Conservation (phyloP, 306 rosid species). For the Astragalus glycyphyllos region DNA sequence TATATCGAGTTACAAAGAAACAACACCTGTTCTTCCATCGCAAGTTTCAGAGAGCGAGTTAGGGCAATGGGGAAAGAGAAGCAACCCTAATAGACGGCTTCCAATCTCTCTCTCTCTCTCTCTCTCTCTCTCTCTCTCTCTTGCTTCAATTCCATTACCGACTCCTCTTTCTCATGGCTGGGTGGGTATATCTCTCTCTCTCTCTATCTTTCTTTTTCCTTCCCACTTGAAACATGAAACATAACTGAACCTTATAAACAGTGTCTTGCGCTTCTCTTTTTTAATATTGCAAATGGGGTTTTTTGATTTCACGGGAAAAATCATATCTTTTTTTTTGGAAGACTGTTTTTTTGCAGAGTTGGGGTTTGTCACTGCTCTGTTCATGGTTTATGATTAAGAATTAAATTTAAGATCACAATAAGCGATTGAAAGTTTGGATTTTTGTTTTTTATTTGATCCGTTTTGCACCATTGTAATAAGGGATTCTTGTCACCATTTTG, state of each 20-base stretch:
- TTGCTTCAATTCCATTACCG: constrained; percentile 10
- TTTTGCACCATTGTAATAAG: neutral
- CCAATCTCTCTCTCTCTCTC: constrained; percentile 42
- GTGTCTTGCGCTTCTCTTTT: constrained; percentile 16
- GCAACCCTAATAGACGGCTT: neutral
- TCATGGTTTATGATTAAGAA: constrained; percentile 14
- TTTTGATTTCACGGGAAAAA: constrained; percentile 29
- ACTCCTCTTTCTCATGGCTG: constrained; percentile 54
- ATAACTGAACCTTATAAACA: neutral
- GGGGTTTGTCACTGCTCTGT: neutral
- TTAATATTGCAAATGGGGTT: constrained; percentile 23
- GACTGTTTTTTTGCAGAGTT: neutral
- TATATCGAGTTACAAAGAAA: neutral
- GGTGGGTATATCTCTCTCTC: constrained; percentile 46
- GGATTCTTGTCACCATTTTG: neutral
- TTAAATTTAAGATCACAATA: constrained; percentile 6
- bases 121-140: constrained; percentile 43
- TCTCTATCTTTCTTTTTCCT: constrained; percentile 17
- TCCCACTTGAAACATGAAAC: neutral
- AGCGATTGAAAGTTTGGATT: neutral
- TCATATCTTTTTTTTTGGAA: neutral
- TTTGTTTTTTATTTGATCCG: neutral
- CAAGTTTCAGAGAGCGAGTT: neutral
- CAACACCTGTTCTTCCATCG: neutral
- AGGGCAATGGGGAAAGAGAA: constrained; percentile 1